Evolutionary conservation across 176 grass and related monocot genomes (phyloP).

Genomic region (Oryza longistaminata): DNA sequence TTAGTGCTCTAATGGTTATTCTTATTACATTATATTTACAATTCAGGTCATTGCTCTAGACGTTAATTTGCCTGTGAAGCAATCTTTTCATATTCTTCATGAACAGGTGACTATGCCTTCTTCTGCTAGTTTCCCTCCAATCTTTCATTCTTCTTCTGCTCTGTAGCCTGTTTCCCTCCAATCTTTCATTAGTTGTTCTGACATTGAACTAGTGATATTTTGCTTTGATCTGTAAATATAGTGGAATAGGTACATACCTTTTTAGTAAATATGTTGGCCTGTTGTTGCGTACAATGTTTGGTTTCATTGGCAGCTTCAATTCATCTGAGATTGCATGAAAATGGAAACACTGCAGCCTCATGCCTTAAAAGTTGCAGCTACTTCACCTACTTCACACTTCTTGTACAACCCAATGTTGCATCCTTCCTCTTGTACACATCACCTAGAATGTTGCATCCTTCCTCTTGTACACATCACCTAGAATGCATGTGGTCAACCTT

Average conservation of each 20-base stretch:
- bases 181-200: background rate
- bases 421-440: background rate
- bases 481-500: background rate
- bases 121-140: background rate
- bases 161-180: background rate
- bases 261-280: background rate
- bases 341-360: background rate
- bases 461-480: background rate
- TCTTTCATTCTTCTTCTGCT: background rate
- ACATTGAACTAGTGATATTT: background rate
- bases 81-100: conserved; percentile 97
- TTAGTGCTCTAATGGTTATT: conserved; percentile 10
- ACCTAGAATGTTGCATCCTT: background rate
- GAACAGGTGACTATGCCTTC: conserved; percentile 58
- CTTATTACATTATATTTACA: conserved; percentile 21
- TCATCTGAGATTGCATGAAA: conserved; percentile 17
- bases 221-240: background rate
- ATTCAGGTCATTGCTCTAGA: conserved; percentile 92
- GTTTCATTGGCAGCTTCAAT: background rate
- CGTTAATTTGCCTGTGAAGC: conserved; percentile 97
- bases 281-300: background rate
- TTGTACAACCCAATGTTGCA: conserved; percentile 1
- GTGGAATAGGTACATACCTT: conserved; percentile 7
- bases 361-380: background rate
- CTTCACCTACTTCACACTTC: background rate